Percentiles rank a stretch among this genome's conserved stretches.
phyloP scores from a whole-genome alignment of 176 grass and related monocot genomes.

The Urochloa ruziziensis region DNA sequence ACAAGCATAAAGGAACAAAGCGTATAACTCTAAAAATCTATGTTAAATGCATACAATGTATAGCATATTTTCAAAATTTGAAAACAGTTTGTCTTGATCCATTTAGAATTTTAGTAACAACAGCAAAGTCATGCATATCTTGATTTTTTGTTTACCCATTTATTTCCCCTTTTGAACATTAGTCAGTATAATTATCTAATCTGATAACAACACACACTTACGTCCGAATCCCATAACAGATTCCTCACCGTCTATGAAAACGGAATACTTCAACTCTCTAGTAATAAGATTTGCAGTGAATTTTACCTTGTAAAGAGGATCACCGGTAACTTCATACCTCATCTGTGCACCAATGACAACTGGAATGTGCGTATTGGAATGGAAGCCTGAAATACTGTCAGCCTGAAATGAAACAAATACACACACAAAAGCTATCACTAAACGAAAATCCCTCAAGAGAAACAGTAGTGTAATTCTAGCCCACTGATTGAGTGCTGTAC shows the following conservation, averaged over 20 bases:
- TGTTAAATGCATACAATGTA: neutral
- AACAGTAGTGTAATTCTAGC: neutral
- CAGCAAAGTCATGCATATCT: neutral
- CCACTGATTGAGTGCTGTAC: neutral
- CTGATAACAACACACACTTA: neutral
- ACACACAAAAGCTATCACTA: constrained; percentile 4
- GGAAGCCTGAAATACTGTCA: constrained; percentile 81
- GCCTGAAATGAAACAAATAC: constrained; percentile 44
- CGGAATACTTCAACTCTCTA: constrained; percentile 14
- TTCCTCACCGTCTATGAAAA: neutral
- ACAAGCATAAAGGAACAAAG: neutral
- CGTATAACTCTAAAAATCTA: neutral
- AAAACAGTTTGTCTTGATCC: neutral
- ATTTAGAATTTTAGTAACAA: neutral
- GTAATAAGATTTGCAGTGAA: neutral
- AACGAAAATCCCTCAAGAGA: constrained; percentile 1
- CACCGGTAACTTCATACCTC: constrained; percentile 93
- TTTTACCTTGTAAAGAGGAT: constrained; percentile 93
- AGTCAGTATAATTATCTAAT: neutral
- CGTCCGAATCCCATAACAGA: neutral
- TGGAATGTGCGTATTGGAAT: constrained; percentile 95
- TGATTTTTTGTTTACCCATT: neutral
- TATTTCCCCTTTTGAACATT: neutral
- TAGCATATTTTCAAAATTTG: neutral
- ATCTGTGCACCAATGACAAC: constrained; percentile 86